phyloP scores from a whole-genome alignment of 768 basidiomycete genomes.

The Cantharellus anzutake region DNA sequence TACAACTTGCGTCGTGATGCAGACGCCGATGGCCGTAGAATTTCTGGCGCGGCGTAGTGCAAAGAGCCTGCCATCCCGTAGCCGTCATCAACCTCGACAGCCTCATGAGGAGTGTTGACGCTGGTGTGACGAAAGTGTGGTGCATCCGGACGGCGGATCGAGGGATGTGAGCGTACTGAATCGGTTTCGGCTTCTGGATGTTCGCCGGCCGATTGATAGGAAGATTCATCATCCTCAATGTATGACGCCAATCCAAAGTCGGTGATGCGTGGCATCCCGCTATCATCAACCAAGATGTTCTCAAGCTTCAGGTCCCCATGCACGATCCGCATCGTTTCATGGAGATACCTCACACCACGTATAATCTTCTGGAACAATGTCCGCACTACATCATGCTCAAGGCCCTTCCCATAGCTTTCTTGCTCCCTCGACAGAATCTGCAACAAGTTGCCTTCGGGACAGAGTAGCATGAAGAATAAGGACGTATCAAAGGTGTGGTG shows the following conservation, averaged over 20 bases:
- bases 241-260: conserved; percentile 71
- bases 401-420: conserved; percentile 42
- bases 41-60: conserved; percentile 80
- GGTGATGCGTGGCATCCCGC: conserved; percentile 64
- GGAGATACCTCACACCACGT: conserved; percentile 63
- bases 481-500: conserved; percentile 42
- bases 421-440: conserved; percentile 41
- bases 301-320: conserved; percentile 96
- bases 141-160: conserved; percentile 14
- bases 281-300: conserved; percentile 84
- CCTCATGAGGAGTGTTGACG: background rate
- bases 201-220: conserved; percentile 15
- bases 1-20: conserved; percentile 14
- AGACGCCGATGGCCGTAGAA: conserved; percentile 27
- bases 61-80: conserved; percentile 49
- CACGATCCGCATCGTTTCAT: conserved; percentile 54
- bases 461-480: conserved; percentile 67
- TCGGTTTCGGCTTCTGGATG: background rate
- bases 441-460: conserved; percentile 70
- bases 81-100: background rate
- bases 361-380: conserved; percentile 80
- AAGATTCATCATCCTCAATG: conserved; percentile 26
- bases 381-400: conserved; percentile 61
- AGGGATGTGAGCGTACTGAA: background rate
- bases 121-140: conserved; percentile 5